Evolutionary conservation across 2,329 filamentous ascomycete genomes (phyloP).

Genomic region (Ilyonectria sp.): DNA sequence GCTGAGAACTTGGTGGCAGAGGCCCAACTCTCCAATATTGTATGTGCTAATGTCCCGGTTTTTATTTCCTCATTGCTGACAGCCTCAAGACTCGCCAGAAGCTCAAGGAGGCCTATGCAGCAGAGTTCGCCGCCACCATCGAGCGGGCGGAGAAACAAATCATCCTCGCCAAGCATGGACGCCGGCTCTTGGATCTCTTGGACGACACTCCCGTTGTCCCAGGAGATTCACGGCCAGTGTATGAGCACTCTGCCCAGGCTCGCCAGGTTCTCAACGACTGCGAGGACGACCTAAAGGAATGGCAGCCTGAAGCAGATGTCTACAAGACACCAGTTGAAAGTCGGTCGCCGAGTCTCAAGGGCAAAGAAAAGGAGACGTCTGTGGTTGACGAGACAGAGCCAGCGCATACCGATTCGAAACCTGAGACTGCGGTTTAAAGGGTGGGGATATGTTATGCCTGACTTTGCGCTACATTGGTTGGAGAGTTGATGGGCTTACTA

Average conservation of each 20-base stretch:
- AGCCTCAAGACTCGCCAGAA: conserved; percentile 87
- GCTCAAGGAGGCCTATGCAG: conserved; percentile 93
- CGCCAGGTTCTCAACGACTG: conserved; percentile 93
- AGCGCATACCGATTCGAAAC: conserved; percentile 25
- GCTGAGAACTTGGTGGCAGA: conserved; percentile 97
- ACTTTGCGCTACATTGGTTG: not conserved
- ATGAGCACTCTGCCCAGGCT: conserved; percentile 76
- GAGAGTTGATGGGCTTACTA: not conserved
- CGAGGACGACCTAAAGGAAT: conserved; percentile 87
- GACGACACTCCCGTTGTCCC: conserved; percentile 93
- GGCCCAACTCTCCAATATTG: conserved; percentile 94
- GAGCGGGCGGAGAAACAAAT: conserved; percentile 98
- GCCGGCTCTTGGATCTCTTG: conserved; percentile 85
- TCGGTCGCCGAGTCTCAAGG: conserved; percentile 44
- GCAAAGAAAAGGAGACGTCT: conserved; percentile 47
- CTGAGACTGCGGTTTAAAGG: not conserved
- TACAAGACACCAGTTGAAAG: conserved; percentile 44
- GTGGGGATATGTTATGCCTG: no score
- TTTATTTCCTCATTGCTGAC: conserved; percentile 28
- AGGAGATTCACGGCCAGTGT: conserved; percentile 81
- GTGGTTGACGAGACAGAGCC: conserved; percentile 30
- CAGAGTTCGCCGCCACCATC: conserved; percentile 91
- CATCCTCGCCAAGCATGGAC: conserved; percentile 91
- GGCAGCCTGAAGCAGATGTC: conserved; percentile 68
- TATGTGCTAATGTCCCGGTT: conserved; percentile 61